Percentiles rank a stretch among this genome's conserved stretches.
These are phyloP conservation scores for Pseudopithomyces maydicus DNA, from an alignment of 2,329 filamentous ascomycete genomes.

Conservation along the genomic window DNA sequence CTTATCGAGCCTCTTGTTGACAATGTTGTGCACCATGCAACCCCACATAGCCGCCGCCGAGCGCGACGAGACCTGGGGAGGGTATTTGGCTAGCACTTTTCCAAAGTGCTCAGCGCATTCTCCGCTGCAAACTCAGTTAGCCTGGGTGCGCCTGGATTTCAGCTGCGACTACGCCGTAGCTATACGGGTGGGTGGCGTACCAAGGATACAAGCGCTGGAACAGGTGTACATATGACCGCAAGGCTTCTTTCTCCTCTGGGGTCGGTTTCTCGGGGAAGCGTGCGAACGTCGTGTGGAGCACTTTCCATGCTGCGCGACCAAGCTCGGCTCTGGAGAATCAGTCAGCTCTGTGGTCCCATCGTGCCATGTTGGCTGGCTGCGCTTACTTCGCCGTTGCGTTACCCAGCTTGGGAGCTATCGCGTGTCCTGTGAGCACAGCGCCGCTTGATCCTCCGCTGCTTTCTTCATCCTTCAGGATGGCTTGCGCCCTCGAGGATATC, in stretches of 20 bases:
- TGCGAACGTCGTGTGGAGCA: conserved; percentile 70
- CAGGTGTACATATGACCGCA: conserved; percentile 66
- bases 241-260: conserved; percentile 62
- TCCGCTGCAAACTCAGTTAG: conserved; percentile 53
- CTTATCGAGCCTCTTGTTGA: conserved; percentile 67
- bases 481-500: conserved; percentile 20
- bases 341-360: conserved; percentile 25
- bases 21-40: conserved; percentile 70
- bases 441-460: conserved; percentile 20
- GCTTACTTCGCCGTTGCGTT: conserved; percentile 75
- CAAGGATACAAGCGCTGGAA: conserved; percentile 70
- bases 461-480: conserved; percentile 18
- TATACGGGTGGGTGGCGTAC: conserved; percentile 43
- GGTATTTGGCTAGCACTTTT: conserved; percentile 64
- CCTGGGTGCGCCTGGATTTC: conserved; percentile 21
- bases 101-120: conserved; percentile 70
- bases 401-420: conserved; percentile 79
- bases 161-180: conserved; percentile 16
- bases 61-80: conserved; percentile 67
- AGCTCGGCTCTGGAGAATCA: conserved; percentile 59
- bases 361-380: conserved; percentile 14
- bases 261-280: conserved; percentile 68
- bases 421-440: conserved; percentile 63
- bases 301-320: conserved; percentile 68
- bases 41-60: conserved; percentile 68